Percentiles rank a stretch among this genome's conserved stretches.
phyloP scores from a whole-genome alignment of 2,329 filamentous ascomycete genomes.

The Verticillium zaregamsianum region DNA sequence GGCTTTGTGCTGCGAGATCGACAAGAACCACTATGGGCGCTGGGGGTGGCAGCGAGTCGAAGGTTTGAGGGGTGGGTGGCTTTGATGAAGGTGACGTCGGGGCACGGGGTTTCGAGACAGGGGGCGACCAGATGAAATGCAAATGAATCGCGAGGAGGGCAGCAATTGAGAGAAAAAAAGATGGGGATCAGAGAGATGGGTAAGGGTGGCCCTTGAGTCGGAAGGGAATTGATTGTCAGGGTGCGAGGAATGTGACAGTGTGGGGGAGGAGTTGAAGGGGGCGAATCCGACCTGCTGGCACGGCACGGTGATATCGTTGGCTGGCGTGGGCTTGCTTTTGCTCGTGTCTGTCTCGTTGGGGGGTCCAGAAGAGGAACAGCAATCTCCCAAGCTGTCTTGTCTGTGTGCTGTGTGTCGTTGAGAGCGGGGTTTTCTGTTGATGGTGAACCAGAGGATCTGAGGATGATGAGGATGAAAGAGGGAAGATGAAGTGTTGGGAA shows the following conservation, averaged over 20 bases:
- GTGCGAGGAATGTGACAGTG: background rate
- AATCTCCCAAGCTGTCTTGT: background rate
- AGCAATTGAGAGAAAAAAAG: background rate
- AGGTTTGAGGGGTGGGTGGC: background rate
- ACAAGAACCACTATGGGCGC: background rate
- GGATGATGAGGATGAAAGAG: background rate
- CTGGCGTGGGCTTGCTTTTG: background rate
- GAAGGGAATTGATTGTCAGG: background rate
- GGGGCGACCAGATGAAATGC: background rate
- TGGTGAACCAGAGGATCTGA: background rate
- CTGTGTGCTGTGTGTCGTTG: background rate
- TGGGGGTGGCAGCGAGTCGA: background rate
- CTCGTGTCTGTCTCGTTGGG: background rate
- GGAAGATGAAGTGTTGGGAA: background rate
- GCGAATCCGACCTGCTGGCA: background rate
- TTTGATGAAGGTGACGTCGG: background rate
- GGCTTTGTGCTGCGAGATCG: background rate
- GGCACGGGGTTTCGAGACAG: background rate
- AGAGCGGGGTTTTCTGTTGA: background rate
- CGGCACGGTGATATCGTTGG: background rate
- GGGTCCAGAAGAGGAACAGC: conserved; percentile 5
- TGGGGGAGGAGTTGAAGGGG: background rate
- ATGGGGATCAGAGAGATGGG: background rate
- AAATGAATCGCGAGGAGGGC: background rate
- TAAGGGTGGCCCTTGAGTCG: background rate